Evolutionary conservation across 2,329 filamentous ascomycete species (phyloP).

Genomic region (Clarireedia homoeocarpa): DNA sequence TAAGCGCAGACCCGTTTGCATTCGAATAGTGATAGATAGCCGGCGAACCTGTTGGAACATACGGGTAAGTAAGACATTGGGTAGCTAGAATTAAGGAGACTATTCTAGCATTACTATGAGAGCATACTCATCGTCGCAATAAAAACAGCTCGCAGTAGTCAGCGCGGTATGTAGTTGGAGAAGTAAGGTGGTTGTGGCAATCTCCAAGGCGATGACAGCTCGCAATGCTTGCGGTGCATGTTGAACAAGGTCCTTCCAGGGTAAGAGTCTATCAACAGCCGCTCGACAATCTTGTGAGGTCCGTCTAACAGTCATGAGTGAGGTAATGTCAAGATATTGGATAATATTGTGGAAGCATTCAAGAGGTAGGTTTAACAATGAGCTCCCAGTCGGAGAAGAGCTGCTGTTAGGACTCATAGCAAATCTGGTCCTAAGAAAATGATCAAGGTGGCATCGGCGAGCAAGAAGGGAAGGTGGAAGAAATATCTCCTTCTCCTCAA

Average conservation of each 20-base stretch:
- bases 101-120: too few relatives aligned
- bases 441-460: background rate
- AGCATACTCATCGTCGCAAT: too few relatives aligned
- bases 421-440: background rate
- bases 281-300: background rate
- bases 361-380: background rate
- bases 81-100: background rate
- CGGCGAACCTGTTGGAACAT: background rate
- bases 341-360: background rate
- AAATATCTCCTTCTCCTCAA: background rate
- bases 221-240: background rate
- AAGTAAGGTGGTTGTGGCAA: background rate
- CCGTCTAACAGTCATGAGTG: background rate
- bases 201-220: background rate
- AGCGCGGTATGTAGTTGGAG: background rate
- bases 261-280: background rate
- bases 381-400: background rate
- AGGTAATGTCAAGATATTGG: background rate
- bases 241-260: background rate
- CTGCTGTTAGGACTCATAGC: background rate
- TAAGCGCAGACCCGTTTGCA: slow-evolving; percentile 12
- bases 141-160: background rate
- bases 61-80: too few relatives aligned
- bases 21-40: slow-evolving; percentile 13
- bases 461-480: background rate